Evolutionary conservation across 495 filamentous ascomycete species (phyloP).

Genomic region (Penicillium canescens): DNA sequence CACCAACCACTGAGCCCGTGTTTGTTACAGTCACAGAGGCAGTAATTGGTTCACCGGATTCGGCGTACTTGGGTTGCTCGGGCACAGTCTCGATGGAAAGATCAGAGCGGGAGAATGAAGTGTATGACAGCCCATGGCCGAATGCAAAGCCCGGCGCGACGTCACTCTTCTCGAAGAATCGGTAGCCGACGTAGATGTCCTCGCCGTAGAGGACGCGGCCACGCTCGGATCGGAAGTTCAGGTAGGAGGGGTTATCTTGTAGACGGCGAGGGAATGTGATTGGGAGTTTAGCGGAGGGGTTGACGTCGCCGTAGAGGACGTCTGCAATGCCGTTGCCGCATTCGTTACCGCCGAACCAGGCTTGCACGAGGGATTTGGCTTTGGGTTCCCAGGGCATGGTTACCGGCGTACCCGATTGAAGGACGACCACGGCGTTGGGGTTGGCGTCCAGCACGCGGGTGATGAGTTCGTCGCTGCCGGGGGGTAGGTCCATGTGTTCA

Average conservation of each 20-base stretch:
- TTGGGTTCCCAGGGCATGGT: conserved; percentile 78
- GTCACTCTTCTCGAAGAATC: conserved; percentile 74
- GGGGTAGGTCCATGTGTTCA: conserved; percentile 80
- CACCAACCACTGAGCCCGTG: conserved; percentile 61
- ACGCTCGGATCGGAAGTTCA: conserved; percentile 80
- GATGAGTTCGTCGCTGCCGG: conserved; percentile 74
- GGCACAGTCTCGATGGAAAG: conserved; percentile 47
- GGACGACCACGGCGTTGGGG: conserved; percentile 73
- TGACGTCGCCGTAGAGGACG: conserved; percentile 55
- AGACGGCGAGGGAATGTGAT: conserved; percentile 65
- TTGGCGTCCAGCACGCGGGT: conserved; percentile 68
- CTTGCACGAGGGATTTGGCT: conserved; percentile 70
- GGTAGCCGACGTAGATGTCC: conserved; percentile 79
- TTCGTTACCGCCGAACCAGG: conserved; percentile 71
- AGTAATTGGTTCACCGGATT: conserved; percentile 53
- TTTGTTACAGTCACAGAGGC: conserved; percentile 69
- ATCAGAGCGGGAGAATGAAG: conserved; percentile 68
- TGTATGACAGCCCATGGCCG: conserved; percentile 82
- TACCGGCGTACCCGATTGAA: conserved; percentile 82
- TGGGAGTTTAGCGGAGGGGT: conserved; percentile 57
- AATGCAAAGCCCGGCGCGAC: conserved; percentile 73
- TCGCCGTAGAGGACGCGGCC: conserved; percentile 75
- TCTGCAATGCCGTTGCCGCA: conserved; percentile 64
- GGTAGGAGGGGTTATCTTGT: conserved; percentile 73
- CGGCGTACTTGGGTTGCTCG: conserved; percentile 26